phyloP scores from a whole-genome alignment of 2,329 filamentous ascomycete genomes.

The Fusarium sp. region DNA sequence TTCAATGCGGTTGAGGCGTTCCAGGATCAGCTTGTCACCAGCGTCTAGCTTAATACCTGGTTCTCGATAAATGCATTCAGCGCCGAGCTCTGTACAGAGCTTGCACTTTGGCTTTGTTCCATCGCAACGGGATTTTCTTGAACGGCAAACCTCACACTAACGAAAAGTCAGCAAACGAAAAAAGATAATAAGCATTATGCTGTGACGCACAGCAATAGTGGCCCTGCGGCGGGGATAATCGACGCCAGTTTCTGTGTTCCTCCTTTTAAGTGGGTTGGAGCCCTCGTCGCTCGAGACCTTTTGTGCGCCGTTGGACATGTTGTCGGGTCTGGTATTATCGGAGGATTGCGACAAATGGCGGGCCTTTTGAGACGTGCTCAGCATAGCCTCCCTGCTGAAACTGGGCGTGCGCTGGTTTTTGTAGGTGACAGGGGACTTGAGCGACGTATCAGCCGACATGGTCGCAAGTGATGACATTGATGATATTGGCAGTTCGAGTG shows the following conservation, averaged over 20 bases:
- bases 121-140: constrained; percentile 82
- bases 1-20: constrained; percentile 82
- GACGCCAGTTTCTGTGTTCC: constrained; percentile 70
- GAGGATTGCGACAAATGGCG: constrained; percentile 67
- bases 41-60: constrained; percentile 89
- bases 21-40: constrained; percentile 86
- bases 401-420: constrained; percentile 60
- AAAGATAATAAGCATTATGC: constrained; percentile 1
- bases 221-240: constrained; percentile 74
- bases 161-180: constrained; percentile 31
- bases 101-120: constrained; percentile 86
- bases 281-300: constrained; percentile 63
- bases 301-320: constrained; percentile 58
- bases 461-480: constrained; percentile 58
- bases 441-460: constrained; percentile 55
- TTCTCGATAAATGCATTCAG: constrained; percentile 86
- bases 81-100: constrained; percentile 83
- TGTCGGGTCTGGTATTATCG: constrained; percentile 58
- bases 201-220: constrained; percentile 70
- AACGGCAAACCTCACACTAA: constrained; percentile 84
- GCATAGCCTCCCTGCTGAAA: constrained; percentile 65
- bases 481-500: constrained; percentile 61
- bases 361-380: constrained; percentile 65
- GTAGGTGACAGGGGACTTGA: constrained; percentile 65
- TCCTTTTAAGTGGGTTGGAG: constrained; percentile 69